These are phyloP conservation scores for Cladosporium sp. DNA, from an alignment of 2,329 filamentous ascomycete genomes.

Conservation along the genomic window DNA sequence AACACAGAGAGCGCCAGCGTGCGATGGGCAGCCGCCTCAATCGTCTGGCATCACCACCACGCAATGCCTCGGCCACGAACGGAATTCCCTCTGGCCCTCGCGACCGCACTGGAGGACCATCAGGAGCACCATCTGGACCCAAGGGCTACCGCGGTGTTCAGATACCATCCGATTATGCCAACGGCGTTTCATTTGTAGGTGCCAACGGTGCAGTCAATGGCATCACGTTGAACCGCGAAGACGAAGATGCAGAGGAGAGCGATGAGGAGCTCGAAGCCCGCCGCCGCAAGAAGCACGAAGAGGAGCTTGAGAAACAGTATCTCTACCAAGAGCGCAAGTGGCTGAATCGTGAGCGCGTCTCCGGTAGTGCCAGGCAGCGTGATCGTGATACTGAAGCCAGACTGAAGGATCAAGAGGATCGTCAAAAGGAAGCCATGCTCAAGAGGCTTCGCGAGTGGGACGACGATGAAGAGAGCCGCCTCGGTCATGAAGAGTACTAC, in stretches of 20 bases:
- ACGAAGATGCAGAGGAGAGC: conserved; percentile 75
- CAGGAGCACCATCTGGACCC: conserved; percentile 71
- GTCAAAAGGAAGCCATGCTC: conserved; percentile 63
- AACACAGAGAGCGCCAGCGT: conserved; percentile 74
- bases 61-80: conserved; percentile 66
- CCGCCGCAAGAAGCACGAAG: conserved; percentile 64
- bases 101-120: conserved; percentile 36
- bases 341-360: conserved; percentile 81
- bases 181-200: conserved; percentile 76
- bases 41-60: conserved; percentile 71
- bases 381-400: conserved; percentile 77
- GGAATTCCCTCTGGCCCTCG: conserved; percentile 73
- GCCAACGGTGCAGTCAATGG: conserved; percentile 55
- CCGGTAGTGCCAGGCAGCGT: conserved; percentile 78
- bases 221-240: conserved; percentile 60
- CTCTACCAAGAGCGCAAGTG: conserved; percentile 84
- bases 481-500: conserved; percentile 85
- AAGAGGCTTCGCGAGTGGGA: conserved; percentile 78
- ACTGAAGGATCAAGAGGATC: conserved; percentile 62
- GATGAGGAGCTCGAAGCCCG: conserved; percentile 80
- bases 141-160: conserved; percentile 57
- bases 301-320: conserved; percentile 76
- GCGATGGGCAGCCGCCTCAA: conserved; percentile 59
- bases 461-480: conserved; percentile 76
- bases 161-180: conserved; percentile 68